Base-by-base conservation (phyloP, 306 rosid genomes). In the Prunus fruticosa region DNA sequence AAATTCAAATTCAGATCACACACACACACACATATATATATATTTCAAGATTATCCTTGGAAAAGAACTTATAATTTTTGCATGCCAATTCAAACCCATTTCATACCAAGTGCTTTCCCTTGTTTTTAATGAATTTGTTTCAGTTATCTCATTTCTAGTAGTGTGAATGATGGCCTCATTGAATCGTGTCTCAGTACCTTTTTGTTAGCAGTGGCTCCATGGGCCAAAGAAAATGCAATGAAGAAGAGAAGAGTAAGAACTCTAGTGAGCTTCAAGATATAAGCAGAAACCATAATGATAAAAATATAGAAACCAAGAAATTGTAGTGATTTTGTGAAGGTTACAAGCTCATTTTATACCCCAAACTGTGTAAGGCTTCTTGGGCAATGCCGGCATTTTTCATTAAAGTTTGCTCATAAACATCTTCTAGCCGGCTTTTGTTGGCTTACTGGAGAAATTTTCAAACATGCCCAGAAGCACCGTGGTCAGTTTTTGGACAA, bases 331-430 rank as follows among this genome's bases (percentile, higher is more conserved):
- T 25, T 70, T 18, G 25, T 74, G 28, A 50, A 74, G 64, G 67
- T 72, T 64, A 50, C 34, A 65, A 54, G 14, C 9, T 12, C 78
- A 67, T 82, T 91, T 81, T 87, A 85, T 82, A 85, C 78, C 74
- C 45, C 11, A 63, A 49, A 73, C 54, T 22, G 30, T 16, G 66
- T 56, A 53, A 69, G 18, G 80, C 71, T 71, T 67, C 0, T 9
- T n/a, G 56, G 22, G 45, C 69, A 56, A 38, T 67, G 86, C 92
- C 91, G 82, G 87, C 88, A 52, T 41, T 9, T 63, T 79, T 80
- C 81, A 49, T 67, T 82, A 45, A 79, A 63, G 61, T 66, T 69
- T 43, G 72, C 70, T 6, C 63, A 63, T 73, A 52, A 28, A 61
- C 70, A n/a, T 60, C 41, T 19, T 54, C 41, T 23, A 72, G 76